These are phyloP conservation scores for Cymbidium sinense DNA, from an alignment of 106 monocot species.

Conservation along the genomic window DNA sequence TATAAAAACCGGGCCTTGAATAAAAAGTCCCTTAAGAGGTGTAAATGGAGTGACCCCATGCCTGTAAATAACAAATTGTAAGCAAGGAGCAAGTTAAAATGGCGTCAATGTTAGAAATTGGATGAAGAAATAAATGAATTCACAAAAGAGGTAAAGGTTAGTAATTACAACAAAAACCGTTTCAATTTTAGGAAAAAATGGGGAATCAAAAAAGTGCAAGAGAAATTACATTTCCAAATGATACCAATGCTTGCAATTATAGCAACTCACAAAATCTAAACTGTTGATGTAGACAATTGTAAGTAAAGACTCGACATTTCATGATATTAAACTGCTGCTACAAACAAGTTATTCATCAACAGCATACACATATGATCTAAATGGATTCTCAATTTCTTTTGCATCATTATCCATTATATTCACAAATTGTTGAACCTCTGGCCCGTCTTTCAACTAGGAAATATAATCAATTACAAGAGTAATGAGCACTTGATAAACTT, in stretches of 20 bases:
- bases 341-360: not conserved
- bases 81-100: slow-evolving; percentile 4
- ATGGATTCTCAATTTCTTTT: not conserved
- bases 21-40: slow-evolving; percentile 79
- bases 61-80: slow-evolving; percentile 32
- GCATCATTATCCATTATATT: not conserved
- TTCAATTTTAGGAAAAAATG: not conserved
- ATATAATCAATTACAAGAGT: not conserved
- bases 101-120: not conserved
- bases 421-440: not conserved
- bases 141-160: not conserved
- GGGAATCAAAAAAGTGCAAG: not conserved
- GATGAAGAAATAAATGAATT: not conserved
- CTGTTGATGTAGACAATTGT: not conserved
- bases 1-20: slow-evolving; percentile 91
- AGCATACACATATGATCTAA: not conserved
- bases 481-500: not conserved
- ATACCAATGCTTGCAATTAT: not conserved
- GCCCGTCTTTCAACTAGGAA: not conserved
- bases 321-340: not conserved
- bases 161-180: not conserved
- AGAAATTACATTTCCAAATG: not conserved
- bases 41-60: slow-evolving; percentile 93
- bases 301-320: not conserved
- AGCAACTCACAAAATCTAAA: not conserved